Evolutionary conservation across 129 eudicot species (phyloP).

Genomic region (Daucus carota): DNA sequence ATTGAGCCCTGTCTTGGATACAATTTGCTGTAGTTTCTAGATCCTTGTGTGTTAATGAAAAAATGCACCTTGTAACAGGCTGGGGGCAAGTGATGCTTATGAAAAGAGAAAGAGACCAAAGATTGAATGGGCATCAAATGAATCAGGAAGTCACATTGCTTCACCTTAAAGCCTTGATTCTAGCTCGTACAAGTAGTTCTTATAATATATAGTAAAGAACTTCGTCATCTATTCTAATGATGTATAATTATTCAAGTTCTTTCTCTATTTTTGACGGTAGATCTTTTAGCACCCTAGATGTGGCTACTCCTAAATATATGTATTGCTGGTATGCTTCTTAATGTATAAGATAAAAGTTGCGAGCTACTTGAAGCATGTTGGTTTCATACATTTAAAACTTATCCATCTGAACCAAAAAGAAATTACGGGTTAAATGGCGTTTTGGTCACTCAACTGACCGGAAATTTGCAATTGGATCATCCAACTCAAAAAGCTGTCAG

Average conservation of each 20-base stretch:
- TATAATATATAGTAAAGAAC: neutral
- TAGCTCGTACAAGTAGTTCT: neutral
- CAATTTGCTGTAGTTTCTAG: neutral
- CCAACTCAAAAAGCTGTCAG: too few species aligned
- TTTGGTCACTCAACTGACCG: too few species aligned
- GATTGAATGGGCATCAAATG: conserved; percentile 1
- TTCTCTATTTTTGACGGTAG: neutral
- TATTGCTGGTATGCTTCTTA: neutral
- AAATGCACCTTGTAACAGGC: neutral
- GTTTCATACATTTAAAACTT: too few species aligned
- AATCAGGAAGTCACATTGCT: neutral
- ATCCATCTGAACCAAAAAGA: too few species aligned
- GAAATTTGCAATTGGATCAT: too few species aligned
- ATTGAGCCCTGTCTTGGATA: neutral
- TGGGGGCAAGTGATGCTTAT: neutral
- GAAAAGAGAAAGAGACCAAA: neutral
- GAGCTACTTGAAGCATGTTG: neutral
- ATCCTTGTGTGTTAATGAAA: neutral
- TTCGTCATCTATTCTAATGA: neutral
- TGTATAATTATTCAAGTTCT: neutral
- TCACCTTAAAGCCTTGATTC: neutral
- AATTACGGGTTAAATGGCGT: too few species aligned
- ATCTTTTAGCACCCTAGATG: neutral
- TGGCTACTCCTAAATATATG: neutral
- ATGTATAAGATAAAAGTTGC: neutral